Evolutionary conservation across 106 monocot genomes (phyloP).

Genomic region (Dendrobium chrysotoxum): DNA sequence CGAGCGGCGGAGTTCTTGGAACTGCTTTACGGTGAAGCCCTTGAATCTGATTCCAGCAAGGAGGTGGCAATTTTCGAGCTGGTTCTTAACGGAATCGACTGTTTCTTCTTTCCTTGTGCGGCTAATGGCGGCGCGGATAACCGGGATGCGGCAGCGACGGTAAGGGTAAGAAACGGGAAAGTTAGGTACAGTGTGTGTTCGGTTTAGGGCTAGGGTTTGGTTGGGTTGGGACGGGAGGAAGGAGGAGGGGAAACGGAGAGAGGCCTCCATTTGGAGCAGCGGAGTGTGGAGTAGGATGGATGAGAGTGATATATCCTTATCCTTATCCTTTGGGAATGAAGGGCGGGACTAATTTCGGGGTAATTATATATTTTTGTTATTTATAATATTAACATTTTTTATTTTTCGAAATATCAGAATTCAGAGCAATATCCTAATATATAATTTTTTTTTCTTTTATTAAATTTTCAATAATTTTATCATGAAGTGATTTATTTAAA

Average conservation of each 20-base stretch:
- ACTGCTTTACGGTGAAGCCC: conserved; percentile 79
- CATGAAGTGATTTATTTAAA: no score
- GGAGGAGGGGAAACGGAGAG: conserved; percentile 10
- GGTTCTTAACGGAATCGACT: conserved; percentile 41
- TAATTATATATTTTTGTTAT: no score
- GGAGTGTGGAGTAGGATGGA: conserved; percentile 2
- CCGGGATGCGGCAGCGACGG: neutral
- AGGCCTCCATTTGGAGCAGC: conserved; percentile 30
- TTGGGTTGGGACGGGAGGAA: conserved; percentile 8
- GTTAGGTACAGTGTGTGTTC: neutral
- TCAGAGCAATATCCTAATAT: no score
- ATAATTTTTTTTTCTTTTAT: no score
- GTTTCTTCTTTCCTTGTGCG: conserved; percentile 76
- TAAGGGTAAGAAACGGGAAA: neutral
- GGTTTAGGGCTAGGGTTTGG: conserved; percentile 7
- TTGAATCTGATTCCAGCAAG: conserved; percentile 83
- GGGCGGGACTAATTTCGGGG: no score
- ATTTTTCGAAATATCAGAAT: no score
- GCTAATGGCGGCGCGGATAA: conserved; percentile 78
- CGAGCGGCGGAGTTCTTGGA: conserved; percentile 74
- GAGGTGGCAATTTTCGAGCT: conserved; percentile 86
- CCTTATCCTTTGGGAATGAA: neutral
- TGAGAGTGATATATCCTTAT: neutral
- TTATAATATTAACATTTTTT: no score
- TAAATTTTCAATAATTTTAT: no score